Evolutionary conservation across 495 filamentous ascomycete genomes (phyloP), one percentile per base, ranked within the genome.

Genomic region (Extremus antarcticus): DNA sequence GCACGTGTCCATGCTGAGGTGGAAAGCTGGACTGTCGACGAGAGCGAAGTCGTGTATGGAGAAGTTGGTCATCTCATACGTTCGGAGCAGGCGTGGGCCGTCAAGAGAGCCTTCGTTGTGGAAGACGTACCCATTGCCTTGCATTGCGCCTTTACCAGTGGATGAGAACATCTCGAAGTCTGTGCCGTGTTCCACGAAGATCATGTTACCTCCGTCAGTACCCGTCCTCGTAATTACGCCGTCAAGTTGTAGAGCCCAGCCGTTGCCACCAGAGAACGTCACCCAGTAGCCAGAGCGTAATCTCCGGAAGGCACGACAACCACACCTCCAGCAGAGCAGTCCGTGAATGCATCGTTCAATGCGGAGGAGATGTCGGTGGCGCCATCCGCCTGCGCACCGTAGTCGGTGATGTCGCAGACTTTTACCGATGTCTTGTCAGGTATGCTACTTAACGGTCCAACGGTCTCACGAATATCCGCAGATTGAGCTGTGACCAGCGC

Each of bases 201-300:
- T 70, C 69, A 71, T 70, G 47, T 71, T 70, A n/a, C 69, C 69
- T 21, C 65, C 67, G 0, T 55, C 68, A 1, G 66, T 70, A 9
- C 68, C 68, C 7, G 63, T 69, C 2, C 68, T 63, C 43, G 65
- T 59, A 32, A 70, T 67, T 21, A 59, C 60, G 19, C 68, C 69
- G 51, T 71, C 69, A 22, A 68, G 53, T 45, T 70, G 69, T 3
- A 71, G 51, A 7, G 68, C 69, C 60, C 61, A 66, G 3, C 53
- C 64, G 10, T 56, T 63, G 13, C 68, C 68, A 29, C 65, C 65
- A 25, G 43, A 64, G 25, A 70, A 54, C 9, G 63, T 66, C 1
- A 69, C 66, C 68, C 68, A 71, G 60, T 71, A 11, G 48, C 55
- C 47, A 71, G 57, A 22, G 68, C 68, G 52, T 25, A 67, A 55